Base-by-base conservation (phyloP, 2,329 filamentous ascomycete species). In the Hymenoscyphus scutula region DNA sequence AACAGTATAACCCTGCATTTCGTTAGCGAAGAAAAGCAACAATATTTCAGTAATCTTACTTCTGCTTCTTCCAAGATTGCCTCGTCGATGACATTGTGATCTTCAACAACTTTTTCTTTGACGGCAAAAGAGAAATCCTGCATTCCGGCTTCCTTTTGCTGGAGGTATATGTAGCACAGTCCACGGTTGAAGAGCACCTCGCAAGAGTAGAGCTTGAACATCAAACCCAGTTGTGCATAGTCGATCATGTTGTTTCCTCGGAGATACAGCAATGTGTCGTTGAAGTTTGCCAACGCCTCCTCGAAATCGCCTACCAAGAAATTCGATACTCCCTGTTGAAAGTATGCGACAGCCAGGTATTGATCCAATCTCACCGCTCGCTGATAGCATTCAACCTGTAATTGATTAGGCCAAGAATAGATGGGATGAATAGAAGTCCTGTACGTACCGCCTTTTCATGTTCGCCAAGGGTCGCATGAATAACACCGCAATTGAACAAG, bases 81-180 rank as follows among this genome's bases (percentile, higher is more conserved):
- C 77, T 99, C 95, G 72, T 99, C 93, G 68, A 99, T 99, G 67
- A 99, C 95, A 74, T 96, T 91, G 78, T 99, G 95, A 71, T 98
- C 94, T 60, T 94, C 89, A 1, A 97, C 93, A 56, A 95, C 91
- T 80, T 98, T 98, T 77, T 98, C 95, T 76, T 97, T 95, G 29
- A 91, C 90, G 0, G 95, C 95, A 74, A 89, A 98, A 23, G 86
- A 84, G 71, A 99, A 81, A 79, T 99, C 95, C 75, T 95, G 89
- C 84, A 99, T 85, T 69, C 95, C 95, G 1, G 89, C 86, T 13
- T 96, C 91, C 76, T 89, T 90, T 76, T 98, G 92, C 74, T 96
- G 91, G 32, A 98, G 83, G 74, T 98, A 98, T 72, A 98, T 96
- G 78, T 97, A 98, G 79, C 95, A 98, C 62, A 99, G 82, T 63